Evolutionary conservation across 768 basidiomycete species (phyloP).

Genomic region (Pholiota conissans): DNA sequence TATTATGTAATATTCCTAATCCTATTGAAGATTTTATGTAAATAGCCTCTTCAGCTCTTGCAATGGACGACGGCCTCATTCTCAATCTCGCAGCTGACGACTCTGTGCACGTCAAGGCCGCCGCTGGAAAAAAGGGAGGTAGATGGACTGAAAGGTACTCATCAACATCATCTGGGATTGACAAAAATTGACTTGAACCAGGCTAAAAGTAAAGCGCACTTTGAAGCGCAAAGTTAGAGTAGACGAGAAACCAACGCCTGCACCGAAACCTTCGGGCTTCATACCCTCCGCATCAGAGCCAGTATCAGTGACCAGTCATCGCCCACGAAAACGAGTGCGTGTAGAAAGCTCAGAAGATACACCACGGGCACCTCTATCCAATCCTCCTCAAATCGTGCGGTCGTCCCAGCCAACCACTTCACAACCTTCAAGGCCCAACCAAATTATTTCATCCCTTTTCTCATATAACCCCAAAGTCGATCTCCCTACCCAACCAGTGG

Average conservation of each 20-base stretch:
- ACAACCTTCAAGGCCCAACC: constrained; percentile 37
- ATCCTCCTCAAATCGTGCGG: constrained; percentile 17
- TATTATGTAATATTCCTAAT: constrained; percentile 21
- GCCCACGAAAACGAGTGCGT: constrained; percentile 24
- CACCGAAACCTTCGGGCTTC: constrained; percentile 24
- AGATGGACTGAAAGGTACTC: constrained; percentile 79
- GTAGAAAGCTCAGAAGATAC: constrained; percentile 13
- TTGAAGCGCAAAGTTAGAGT: constrained; percentile 56
- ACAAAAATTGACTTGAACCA: constrained; percentile 30
- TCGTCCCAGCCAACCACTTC: constrained; percentile 11
- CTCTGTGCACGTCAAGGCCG: constrained; percentile 24
- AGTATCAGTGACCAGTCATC: constrained; percentile 11
- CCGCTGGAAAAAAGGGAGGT: constrained; percentile 51
- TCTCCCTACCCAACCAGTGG: constrained; percentile 28
- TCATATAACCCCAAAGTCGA: constrained; percentile 77
- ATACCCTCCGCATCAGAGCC: constrained; percentile 10
- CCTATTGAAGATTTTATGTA: constrained; percentile 5
- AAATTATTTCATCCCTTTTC: constrained; percentile 89
- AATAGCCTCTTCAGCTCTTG: constrained; percentile 1
- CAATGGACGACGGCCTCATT: constrained; percentile 75
- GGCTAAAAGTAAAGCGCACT: constrained; percentile 74
- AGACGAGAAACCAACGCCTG: constrained; percentile 38
- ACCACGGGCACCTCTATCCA: constrained; percentile 13
- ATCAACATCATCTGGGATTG: not conserved
- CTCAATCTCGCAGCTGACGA: constrained; percentile 63